Percentiles rank a stretch among this genome's conserved stretches.
Conservation (phyloP, 495 filamentous ascomycete genomes). For the Pyrenula aspistea region DNA sequence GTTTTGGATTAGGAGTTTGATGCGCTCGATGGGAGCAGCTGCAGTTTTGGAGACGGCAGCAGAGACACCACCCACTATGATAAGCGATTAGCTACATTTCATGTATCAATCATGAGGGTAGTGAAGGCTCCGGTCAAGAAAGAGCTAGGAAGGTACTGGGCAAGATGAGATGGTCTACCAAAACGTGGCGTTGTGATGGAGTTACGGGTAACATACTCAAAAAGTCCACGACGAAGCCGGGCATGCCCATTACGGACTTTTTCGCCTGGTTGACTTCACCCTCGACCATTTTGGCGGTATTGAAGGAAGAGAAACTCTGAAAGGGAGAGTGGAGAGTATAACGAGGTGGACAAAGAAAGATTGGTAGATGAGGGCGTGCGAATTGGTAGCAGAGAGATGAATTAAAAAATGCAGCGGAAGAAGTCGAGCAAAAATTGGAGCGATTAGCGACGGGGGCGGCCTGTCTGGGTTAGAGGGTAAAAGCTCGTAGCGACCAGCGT, state of each 20-base stretch:
- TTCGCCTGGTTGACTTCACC: conserved; percentile 43
- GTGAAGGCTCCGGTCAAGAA: background rate
- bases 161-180: background rate
- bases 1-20: conserved; percentile 99
- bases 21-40: conserved; percentile 99
- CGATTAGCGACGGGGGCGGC: background rate
- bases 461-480: background rate
- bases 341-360: conserved; percentile 25
- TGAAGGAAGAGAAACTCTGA: conserved; percentile 11
- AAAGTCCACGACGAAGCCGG: conserved; percentile 75
- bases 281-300: conserved; percentile 32
- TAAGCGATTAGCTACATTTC: conserved; percentile 20
- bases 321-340: conserved; percentile 15
- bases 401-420: conserved; percentile 23
- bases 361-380: conserved; percentile 25
- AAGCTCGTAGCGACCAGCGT: background rate
- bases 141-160: background rate
- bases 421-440: conserved; percentile 20
- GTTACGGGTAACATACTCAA: conserved; percentile 65
- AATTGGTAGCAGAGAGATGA: conserved; percentile 25
- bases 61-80: conserved; percentile 95
- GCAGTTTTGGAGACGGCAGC: conserved; percentile 99
- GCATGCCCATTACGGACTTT: conserved; percentile 79
- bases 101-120: background rate
- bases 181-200: conserved; percentile 4